These are phyloP conservation scores for Typha latifolia DNA, from an alignment of 176 grass and related monocot genomes.

Conservation along the genomic window DNA sequence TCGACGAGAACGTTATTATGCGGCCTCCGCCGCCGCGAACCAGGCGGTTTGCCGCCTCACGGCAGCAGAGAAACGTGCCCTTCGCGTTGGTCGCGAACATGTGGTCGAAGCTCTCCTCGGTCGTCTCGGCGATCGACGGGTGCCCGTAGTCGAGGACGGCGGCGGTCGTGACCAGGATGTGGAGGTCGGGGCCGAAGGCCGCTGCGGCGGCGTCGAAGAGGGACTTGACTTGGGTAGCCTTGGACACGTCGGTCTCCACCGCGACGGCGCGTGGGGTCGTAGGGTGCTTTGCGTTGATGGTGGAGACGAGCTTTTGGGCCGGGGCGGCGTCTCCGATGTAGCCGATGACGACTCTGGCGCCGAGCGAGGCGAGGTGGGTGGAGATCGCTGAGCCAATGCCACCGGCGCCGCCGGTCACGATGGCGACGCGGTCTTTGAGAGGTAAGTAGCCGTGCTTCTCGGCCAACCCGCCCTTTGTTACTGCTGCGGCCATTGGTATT, in stretches of 20 bases:
- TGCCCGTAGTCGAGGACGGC: constrained; percentile 42
- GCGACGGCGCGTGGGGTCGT: constrained; percentile 17
- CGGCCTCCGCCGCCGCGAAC: constrained; percentile 47
- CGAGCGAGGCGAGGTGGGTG: constrained; percentile 47
- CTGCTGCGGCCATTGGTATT: too few species aligned
- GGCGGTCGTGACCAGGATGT: constrained; percentile 52
- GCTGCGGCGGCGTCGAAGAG: constrained; percentile 49
- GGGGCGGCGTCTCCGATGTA: constrained; percentile 38
- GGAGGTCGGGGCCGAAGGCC: constrained; percentile 46
- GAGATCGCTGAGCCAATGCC: constrained; percentile 50
- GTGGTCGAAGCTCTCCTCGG: constrained; percentile 43
- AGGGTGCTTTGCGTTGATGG: constrained; percentile 15
- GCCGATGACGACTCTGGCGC: constrained; percentile 44
- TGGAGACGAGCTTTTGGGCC: constrained; percentile 12
- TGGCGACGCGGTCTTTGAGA: constrained; percentile 46
- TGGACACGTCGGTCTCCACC: constrained; percentile 31
- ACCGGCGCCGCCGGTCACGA: constrained; percentile 52
- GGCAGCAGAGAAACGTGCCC: constrained; percentile 70
- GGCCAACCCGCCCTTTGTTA: too few species aligned
- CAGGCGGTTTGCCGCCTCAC: constrained; percentile 49
- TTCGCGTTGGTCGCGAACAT: constrained; percentile 35
- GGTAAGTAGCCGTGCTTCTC: not conserved
- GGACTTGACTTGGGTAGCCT: constrained; percentile 29
- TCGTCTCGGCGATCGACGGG: constrained; percentile 33
- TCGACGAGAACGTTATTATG: constrained; percentile 63